Percentiles rank a stretch among this genome's conserved stretches.
Evolutionary conservation across 495 filamentous ascomycete species (phyloP).

Genomic region (Melanomma pulvis-pyrius): DNA sequence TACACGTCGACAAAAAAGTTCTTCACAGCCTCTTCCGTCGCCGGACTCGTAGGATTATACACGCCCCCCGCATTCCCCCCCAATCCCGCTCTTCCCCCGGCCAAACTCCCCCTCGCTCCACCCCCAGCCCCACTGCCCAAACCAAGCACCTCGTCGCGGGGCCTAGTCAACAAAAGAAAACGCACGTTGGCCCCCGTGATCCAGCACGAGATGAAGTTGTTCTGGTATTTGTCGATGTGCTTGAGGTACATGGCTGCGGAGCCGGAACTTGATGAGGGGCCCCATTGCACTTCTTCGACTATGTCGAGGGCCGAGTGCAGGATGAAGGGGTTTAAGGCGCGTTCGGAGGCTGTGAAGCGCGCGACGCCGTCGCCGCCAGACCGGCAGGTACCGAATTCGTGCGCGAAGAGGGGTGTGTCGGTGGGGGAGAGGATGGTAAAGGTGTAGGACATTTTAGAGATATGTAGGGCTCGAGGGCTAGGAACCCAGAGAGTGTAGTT

Average conservation of each 20-base stretch:
- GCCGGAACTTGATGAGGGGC: slow-evolving; percentile 34
- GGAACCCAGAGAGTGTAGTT: background rate
- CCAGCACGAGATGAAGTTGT: slow-evolving; percentile 88
- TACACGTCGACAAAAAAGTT: slow-evolving; percentile 94
- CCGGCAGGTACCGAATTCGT: slow-evolving; percentile 95
- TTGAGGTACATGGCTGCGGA: slow-evolving; percentile 77
- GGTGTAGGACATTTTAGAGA: slow-evolving; percentile 81
- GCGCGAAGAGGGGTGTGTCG: slow-evolving; percentile 92
- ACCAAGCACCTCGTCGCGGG: slow-evolving; percentile 56
- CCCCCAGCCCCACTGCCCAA: slow-evolving; percentile 35
- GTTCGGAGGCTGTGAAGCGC: slow-evolving; percentile 80
- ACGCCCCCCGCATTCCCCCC: slow-evolving; percentile 44
- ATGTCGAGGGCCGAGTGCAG: slow-evolving; percentile 90
- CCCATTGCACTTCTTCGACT: slow-evolving; percentile 94
- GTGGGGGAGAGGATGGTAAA: slow-evolving; percentile 92
- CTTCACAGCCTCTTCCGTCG: slow-evolving; percentile 91
- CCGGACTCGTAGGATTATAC: slow-evolving; percentile 79
- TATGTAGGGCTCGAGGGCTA: no score
- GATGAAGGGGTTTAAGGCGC: slow-evolving; percentile 96
- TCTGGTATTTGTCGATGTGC: slow-evolving; percentile 89
- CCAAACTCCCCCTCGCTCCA: slow-evolving; percentile 31
- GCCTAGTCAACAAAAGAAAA: slow-evolving; percentile 84
- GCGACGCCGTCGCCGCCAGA: slow-evolving; percentile 88
- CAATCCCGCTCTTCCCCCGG: slow-evolving; percentile 21
- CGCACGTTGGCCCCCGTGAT: slow-evolving; percentile 79